Base-by-base conservation (phyloP, 2,329 filamentous ascomycete species). In the Neonectria sp. region DNA sequence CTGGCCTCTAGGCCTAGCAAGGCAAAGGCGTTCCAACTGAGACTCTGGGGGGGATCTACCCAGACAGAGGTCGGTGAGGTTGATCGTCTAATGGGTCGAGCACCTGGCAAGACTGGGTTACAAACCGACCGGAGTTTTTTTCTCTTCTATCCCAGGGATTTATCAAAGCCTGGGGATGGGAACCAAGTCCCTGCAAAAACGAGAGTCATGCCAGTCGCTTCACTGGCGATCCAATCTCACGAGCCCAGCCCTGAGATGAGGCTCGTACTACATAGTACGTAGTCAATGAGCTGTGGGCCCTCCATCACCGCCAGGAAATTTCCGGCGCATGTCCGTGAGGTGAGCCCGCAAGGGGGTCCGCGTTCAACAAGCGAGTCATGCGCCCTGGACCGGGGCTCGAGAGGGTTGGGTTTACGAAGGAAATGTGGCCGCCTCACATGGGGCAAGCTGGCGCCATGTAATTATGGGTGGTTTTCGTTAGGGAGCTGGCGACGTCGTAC, bases 281-380 rank as follows among this genome's bases (percentile, higher is more conserved):
- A 17, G 35, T n/a, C 31, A n/a, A 33, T n/a, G 29, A 33, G 33
- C 24, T 45, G 40, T 45, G 43, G 37, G 45, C 46, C 58, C 63
- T 52, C 53, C 46, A 53, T 62, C 63, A 62, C 58, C 63, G 63
- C 63, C 53, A 53, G 58, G 58, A 66, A 66, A 66, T 66, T 66
- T 66, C 63, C 35, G 48, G 58, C 27, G 46, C 49, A 37, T 48
- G 46, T n/a, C 55, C 46, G 29, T 21, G 37, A 66, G 53, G 46
- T 31, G 31, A 43, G 63, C 27, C 13, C 37, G n/a, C 35, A 25
- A 57, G 37, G 40, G 63, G 46, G 27, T n/a, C 17, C 17, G n/a
- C 17, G n/a, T 53, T 3, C n/a, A 35, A 17, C 53, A 55, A 43
- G 58, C 63, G 63, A 66, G 63, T 66, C 63, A 66, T 66, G 63